These are phyloP conservation scores for Rhizopogon sp. DNA, from an alignment of 768 basidiomycete species.

Conservation along the genomic window DNA sequence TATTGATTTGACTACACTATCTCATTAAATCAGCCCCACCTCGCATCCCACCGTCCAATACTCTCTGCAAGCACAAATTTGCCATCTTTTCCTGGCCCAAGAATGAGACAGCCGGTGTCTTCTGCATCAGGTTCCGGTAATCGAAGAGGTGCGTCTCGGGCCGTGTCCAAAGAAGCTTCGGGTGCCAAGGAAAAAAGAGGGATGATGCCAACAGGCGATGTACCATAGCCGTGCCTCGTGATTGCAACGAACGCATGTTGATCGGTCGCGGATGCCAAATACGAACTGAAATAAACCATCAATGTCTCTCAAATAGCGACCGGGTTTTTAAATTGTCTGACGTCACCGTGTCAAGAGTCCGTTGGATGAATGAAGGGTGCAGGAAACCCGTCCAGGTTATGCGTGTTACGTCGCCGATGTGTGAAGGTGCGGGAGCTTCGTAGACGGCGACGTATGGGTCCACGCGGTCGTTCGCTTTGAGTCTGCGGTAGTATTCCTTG, in stretches of 20 bases:
- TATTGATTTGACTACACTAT: too few species aligned
- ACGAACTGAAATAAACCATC: background rate
- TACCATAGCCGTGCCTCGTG: conserved; percentile 37
- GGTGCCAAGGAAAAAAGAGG: conserved; percentile 21
- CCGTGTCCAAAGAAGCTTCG: conserved; percentile 2
- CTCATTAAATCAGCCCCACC: conserved; percentile 30
- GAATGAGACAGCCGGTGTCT: conserved; percentile 45
- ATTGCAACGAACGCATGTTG: conserved; percentile 36
- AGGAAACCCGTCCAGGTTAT: conserved; percentile 61
- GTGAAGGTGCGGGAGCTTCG: conserved; percentile 42
- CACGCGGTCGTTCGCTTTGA: conserved; percentile 56
- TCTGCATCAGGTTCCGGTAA: conserved; percentile 46
- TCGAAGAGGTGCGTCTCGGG: conserved; percentile 30
- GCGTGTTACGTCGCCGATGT: conserved; percentile 43
- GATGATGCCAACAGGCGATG: conserved; percentile 49
- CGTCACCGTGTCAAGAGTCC: conserved; percentile 42
- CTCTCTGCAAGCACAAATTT: conserved; percentile 45
- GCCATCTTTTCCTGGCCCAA: conserved; percentile 18
- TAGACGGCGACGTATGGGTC: conserved; percentile 71
- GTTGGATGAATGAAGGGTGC: conserved; percentile 45
- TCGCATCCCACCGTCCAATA: conserved; percentile 33
- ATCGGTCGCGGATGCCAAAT: conserved; percentile 6
- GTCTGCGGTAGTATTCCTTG: conserved; percentile 28
- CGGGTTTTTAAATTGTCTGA: conserved; percentile 5
- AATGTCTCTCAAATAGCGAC: conserved; percentile 6